Evolutionary conservation across 306 rosid species (phyloP).

Genomic region (Vigna angularis): DNA sequence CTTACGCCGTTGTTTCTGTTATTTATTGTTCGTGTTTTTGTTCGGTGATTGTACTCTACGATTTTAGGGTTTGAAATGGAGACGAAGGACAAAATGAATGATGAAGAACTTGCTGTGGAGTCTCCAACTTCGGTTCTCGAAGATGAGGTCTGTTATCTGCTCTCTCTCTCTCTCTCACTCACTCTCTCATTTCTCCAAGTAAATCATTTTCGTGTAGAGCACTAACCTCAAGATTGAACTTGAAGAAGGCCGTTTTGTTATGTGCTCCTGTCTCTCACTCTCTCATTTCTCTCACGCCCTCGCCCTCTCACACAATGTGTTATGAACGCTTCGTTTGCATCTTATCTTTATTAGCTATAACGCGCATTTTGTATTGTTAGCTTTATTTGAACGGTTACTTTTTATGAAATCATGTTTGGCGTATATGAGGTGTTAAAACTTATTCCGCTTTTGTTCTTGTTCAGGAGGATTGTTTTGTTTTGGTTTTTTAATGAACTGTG

Average conservation of each 20-base stretch:
- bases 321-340: neutral
- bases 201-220: neutral
- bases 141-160: constrained; percentile 66
- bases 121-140: constrained; percentile 90
- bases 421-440: neutral
- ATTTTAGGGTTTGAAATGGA: constrained; percentile 67
- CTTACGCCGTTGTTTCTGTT: constrained; percentile 10
- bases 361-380: neutral
- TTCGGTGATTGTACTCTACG: neutral
- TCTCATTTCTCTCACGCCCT: neutral
- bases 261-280: too few species aligned
- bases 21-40: neutral
- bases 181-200: neutral
- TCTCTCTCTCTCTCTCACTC: neutral
- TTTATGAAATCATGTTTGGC: neutral
- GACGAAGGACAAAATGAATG: constrained; percentile 45
- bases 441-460: neutral
- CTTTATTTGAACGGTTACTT: neutral
- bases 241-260: neutral
- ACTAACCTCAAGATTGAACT: neutral
- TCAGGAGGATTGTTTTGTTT: neutral
- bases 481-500: neutral
- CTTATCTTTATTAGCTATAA: neutral
- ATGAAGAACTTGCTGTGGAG: constrained; percentile 56
- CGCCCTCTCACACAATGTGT: neutral